These are phyloP conservation scores for Podosphaera fusca DNA, from an alignment of 2,329 filamentous ascomycete species.

Conservation along the genomic window DNA sequence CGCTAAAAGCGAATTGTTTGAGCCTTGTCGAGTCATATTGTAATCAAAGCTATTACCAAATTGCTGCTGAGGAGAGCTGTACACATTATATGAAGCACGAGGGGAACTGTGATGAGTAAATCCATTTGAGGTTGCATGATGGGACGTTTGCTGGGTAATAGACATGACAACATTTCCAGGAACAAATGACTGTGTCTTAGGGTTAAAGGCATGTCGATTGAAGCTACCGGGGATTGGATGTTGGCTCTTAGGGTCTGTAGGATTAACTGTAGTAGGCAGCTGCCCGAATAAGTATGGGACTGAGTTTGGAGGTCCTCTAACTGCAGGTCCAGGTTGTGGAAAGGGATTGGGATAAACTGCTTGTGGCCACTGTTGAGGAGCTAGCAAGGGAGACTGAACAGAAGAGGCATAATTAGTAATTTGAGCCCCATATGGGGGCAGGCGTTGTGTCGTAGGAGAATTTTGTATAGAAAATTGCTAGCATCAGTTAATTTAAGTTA, in stretches of 20 bases:
- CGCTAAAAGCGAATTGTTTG: constrained; percentile 17
- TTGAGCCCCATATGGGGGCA: constrained; percentile 15
- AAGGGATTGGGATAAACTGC: constrained; percentile 13
- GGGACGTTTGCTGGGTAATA: constrained; percentile 19
- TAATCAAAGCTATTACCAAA: constrained; percentile 15
- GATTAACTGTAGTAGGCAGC: constrained; percentile 44
- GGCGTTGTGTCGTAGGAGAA: constrained; percentile 10
- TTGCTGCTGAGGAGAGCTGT: constrained; percentile 14
- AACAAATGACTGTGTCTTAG: constrained; percentile 79
- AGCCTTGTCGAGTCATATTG: constrained; percentile 17
- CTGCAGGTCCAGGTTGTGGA: constrained; percentile 11
- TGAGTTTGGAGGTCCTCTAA: constrained; percentile 9
- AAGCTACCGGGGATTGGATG: constrained; percentile 72
- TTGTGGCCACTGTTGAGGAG: constrained; percentile 14
- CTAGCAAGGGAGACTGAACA: constrained; percentile 13
- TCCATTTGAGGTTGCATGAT: constrained; percentile 7
- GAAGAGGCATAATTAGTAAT: constrained; percentile 15
- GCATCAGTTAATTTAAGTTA: constrained; percentile 3
- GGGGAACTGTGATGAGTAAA: constrained; percentile 17
- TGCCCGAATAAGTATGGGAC: constrained; percentile 59
- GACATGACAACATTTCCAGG: constrained; percentile 33
- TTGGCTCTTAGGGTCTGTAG: constrained; percentile 49
- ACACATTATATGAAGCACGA: constrained; percentile 22
- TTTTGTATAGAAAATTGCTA: constrained; percentile 13
- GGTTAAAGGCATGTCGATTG: constrained; percentile 73